Base-by-base conservation (phyloP, 371 early-diverging fungal genomes). In the Mortierella sp. region DNA sequence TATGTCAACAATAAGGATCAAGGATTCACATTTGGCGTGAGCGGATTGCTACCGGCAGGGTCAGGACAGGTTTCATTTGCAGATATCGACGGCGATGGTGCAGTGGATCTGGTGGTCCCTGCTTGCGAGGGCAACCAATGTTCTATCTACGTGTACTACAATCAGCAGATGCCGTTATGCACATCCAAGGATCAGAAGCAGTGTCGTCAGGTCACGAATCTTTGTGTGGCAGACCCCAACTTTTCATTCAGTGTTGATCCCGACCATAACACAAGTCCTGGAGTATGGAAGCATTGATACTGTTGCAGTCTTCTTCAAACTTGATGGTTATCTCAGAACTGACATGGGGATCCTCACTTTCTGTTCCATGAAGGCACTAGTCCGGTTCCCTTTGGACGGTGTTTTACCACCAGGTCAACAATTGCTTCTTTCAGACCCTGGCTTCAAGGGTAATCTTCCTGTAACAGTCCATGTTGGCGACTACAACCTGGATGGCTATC, bases 21-120 rank as follows among this genome's bases (percentile, higher is more conserved):
- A 24, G 92, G 91, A 4, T 95, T 91, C 69, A 63, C 65, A 24
- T 83, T 91, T 54, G 83, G 83, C 10, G 82, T 79, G 50, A 70
- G 80, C 17, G 85, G 89, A 2, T 63, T 78, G 34, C 76, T 96
- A 50, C 95, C 95, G 1, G 54, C 70, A 1, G 88, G 87, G 7
- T 82, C 90, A n/a, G 96, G 95, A 0, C 91, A 88, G 29, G 81
- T 97, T 19, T 84, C 91, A 0, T 96, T 96, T 82, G 93, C 93
- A 14, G 97, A 97, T 64, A 91, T 96, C 54, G 95, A 96, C 82
- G 94, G 90, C 6, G 93, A 95, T 76, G 97, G 97, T 19, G 88
- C 94, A 1, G 71, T 94, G 17, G 96, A 96, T 71, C 84, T 95
- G 78, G 81, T 96, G 2, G 91, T 94, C 45, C 87, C 93, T 1